Percentiles rank a stretch among this genome's conserved stretches.
Conservation (phyloP, 108 stramenopile species). For the Parietichytrium sp. region DNA sequence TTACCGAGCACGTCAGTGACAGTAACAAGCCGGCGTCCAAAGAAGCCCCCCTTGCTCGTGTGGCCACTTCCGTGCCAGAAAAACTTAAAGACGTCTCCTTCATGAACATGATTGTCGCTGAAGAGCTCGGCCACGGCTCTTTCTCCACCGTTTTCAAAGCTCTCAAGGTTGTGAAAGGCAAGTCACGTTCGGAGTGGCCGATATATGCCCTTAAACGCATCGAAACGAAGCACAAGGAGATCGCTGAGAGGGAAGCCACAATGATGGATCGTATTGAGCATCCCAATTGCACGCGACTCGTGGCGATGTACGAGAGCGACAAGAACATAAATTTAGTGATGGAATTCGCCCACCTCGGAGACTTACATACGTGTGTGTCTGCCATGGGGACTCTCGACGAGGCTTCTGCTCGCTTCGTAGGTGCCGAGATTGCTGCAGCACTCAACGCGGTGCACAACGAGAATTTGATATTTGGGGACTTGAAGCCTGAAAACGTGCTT, state of each 20-base stretch:
- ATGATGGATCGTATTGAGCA: constrained; percentile 78
- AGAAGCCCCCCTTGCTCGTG: constrained; percentile 16
- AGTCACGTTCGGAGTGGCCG: constrained; percentile 80
- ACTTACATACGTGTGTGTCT: constrained; percentile 77
- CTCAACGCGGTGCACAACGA: constrained; percentile 79
- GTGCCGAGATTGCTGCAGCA: constrained; percentile 82
- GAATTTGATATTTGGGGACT: constrained; percentile 81
- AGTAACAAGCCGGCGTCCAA: background rate
- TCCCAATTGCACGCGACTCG: constrained; percentile 82
- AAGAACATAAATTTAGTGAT: constrained; percentile 66
- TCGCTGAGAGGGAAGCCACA: constrained; percentile 57
- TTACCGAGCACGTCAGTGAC: background rate
- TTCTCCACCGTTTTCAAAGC: constrained; percentile 82
- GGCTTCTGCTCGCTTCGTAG: constrained; percentile 79
- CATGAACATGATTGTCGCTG: constrained; percentile 93
- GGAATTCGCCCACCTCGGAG: constrained; percentile 90
- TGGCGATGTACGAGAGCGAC: constrained; percentile 72
- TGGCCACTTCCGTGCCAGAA: constrained; percentile 44
- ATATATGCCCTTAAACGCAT: constrained; percentile 87
- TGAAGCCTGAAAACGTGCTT: constrained; percentile 92
- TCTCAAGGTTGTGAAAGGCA: constrained; percentile 72
- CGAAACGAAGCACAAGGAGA: constrained; percentile 75
- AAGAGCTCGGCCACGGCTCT: constrained; percentile 82
- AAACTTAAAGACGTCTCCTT: constrained; percentile 85
- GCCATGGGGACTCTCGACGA: constrained; percentile 82